Conservation (phyloP, 2,329 filamentous ascomycete genomes). For the Botrytis cinerea region DNA sequence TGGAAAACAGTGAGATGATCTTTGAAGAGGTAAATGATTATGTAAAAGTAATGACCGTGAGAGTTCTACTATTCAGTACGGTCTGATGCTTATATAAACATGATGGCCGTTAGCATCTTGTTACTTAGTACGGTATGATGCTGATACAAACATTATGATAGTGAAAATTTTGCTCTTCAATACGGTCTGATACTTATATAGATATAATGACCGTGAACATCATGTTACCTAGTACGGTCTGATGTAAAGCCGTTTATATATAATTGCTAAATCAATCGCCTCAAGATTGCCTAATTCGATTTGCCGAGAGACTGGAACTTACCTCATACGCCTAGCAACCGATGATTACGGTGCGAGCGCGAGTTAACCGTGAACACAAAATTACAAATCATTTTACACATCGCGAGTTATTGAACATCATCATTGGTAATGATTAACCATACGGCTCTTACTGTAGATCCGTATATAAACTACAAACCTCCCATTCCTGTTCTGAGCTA, state of each 20-base stretch:
- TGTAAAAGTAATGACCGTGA: neutral
- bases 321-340: too few relatives aligned
- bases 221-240: neutral
- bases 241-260: accelerated
- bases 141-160: too few relatives aligned
- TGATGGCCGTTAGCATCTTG: too few relatives aligned
- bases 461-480: accelerated
- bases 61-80: neutral
- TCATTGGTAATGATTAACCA: accelerated
- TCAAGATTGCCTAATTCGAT: neutral
- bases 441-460: neutral
- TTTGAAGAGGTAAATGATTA: neutral
- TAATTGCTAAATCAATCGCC: neutral
- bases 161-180: neutral
- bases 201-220: too few relatives aligned
- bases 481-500: accelerated
- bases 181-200: neutral
- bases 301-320: neutral
- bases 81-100: too few relatives aligned
- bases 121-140: too few relatives aligned
- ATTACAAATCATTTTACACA: accelerated
- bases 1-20: neutral
- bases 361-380: neutral
- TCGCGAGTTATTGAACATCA: neutral
- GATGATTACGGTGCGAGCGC: neutral